These are phyloP conservation scores for Penicillium rolfsii DNA, from an alignment of 2,329 filamentous ascomycete species.

Conservation along the genomic window DNA sequence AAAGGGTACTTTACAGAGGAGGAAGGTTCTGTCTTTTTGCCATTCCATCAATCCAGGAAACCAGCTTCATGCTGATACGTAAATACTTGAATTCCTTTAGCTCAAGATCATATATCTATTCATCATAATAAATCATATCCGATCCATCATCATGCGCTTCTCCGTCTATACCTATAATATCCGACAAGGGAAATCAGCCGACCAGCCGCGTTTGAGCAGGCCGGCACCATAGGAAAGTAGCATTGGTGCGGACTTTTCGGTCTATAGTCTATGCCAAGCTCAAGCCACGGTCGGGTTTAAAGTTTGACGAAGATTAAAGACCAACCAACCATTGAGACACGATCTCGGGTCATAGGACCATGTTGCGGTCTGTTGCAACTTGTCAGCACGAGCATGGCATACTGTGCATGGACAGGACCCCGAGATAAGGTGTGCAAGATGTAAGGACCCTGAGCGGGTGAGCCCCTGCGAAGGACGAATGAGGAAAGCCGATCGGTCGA, in stretches of 20 bases:
- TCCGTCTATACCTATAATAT: not conserved
- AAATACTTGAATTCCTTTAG: too few species aligned
- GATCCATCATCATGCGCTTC: not conserved
- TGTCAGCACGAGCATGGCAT: not conserved
- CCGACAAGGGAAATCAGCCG: not conserved
- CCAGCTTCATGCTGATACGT: too few species aligned
- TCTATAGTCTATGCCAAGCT: not conserved
- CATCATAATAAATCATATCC: not conserved
- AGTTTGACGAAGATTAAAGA: not conserved
- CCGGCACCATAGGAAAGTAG: not conserved
- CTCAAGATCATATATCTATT: not conserved
- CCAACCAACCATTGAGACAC: not conserved
- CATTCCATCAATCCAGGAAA: too few species aligned
- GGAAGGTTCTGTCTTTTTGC: too few species aligned
- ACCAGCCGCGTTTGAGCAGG: not conserved
- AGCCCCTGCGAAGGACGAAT: not conserved
- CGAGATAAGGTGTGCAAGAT: not conserved
- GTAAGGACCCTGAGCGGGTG: not conserved
- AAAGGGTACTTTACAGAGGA: too few species aligned
- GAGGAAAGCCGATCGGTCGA: not conserved
- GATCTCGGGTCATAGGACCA: not conserved
- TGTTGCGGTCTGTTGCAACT: not conserved
- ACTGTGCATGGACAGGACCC: not conserved
- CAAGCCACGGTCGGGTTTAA: constrained; percentile 4
- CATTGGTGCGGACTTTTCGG: not conserved